Evolutionary conservation across 257 asterid genomes (phyloP), one percentile per base, ranked within the genome.

Genomic region (Solanum chmielewskii): DNA sequence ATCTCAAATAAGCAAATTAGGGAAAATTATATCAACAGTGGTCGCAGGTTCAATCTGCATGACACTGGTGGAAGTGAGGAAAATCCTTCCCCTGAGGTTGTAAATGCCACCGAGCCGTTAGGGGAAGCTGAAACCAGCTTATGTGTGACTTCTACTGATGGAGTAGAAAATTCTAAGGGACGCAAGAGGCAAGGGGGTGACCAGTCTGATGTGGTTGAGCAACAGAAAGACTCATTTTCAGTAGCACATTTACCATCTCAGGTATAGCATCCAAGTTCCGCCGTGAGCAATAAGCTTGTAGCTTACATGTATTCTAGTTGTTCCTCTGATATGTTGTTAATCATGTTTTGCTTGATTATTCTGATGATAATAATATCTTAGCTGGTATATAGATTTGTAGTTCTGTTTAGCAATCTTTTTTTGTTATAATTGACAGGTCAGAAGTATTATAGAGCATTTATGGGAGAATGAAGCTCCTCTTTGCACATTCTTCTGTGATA

Each of bases 401-500:
- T 76, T 82, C 69, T 23, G 31, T 5, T 41, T 9, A 85, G 18
- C 31, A 44, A 85, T 68, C 85, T 84, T 90, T 89, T 89, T 59
- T 84, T 87, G 86, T 89, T 52, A 70, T 87, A 83, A 81, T 86
- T 91, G 81, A 59, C 92, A 97, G 99, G 99, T 94, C 85, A 94
- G 92, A 88, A 94, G 91, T 80, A 87, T 94, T 83, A 25, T 97
- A 88, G 91, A 90, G 86, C 95, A 87, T 59, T 90, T 96, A 90
- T 97, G 99, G 99, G 96, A 94, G 90, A 95, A 94, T 84, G 99
- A 97, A 90, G 90, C 94, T 90, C 89, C 91, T 80, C 86, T 97
- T 68, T 97, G 99, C 91, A 88, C 97, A 70, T 94, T 92, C 89
- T 88, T 97, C 80, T 86, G 95, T 89, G 92, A 97, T 90, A 91